Evolutionary conservation across 441 rosid species (phyloP).

Genomic region (Viola pubescens): DNA sequence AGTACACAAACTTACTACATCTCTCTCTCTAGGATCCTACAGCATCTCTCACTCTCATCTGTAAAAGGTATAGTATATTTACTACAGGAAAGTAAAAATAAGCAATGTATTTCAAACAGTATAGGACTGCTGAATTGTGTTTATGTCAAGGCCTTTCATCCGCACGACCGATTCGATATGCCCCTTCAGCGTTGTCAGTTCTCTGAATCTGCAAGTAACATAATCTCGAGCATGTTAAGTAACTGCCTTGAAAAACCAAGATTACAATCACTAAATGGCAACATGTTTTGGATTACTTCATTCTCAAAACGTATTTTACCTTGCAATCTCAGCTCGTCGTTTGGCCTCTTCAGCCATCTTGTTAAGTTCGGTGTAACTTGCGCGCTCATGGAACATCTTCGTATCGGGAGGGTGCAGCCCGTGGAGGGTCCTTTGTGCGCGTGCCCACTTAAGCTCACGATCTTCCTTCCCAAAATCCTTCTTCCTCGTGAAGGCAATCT

Average conservation of each 20-base stretch:
- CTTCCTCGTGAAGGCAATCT: constrained; percentile 68
- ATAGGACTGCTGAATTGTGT: constrained; percentile 94
- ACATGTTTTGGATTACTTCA: no score
- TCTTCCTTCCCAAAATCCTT: constrained; percentile 60
- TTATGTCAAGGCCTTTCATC: constrained; percentile 82
- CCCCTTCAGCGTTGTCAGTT: constrained; percentile 85
- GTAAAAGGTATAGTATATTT: not conserved
- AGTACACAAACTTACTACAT: no score
- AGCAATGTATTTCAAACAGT: constrained; percentile 44
- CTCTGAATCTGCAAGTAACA: constrained; percentile 59
- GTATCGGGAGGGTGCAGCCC: constrained; percentile 47
- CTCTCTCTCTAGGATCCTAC: no score
- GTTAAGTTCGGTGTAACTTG: constrained; percentile 33
- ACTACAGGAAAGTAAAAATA: constrained; percentile 13
- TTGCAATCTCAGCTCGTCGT: constrained; percentile 64
- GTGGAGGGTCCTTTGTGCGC: constrained; percentile 62
- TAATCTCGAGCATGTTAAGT: no score
- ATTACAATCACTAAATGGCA: no score
- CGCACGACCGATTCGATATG: constrained; percentile 94
- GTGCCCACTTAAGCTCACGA: constrained; percentile 77
- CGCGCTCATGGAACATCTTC: constrained; percentile 31
- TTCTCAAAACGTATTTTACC: constrained; percentile 15
- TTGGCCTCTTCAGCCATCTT: constrained; percentile 77
- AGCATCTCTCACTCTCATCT: not conserved
- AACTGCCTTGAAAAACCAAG: no score